Base-by-base conservation (phyloP, 2,329 filamentous ascomycete genomes). In the Botrytis porri region DNA sequence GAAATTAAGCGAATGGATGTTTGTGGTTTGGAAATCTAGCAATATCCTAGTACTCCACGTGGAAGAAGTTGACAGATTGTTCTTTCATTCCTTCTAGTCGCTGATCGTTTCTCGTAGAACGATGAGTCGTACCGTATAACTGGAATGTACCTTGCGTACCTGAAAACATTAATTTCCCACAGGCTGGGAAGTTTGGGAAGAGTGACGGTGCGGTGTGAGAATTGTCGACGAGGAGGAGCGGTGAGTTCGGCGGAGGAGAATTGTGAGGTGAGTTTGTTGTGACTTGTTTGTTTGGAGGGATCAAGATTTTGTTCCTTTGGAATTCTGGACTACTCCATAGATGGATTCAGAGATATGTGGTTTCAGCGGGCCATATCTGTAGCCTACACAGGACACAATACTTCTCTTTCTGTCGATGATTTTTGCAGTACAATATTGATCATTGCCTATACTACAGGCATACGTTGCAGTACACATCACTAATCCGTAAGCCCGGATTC, bases 21-120 rank as follows among this genome's bases (percentile, higher is more conserved):
- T 54, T 37, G n/a, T 20, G 25, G 22, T 66, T 39, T 66, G 4
- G 45, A n/a, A 16, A 39, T 37, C 64, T 51, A 66, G 64, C 64
- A 66, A 25, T 29, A 66, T 51, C 43, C 64, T 39, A 35, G 64
- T 29, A 16, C 12, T 66, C 32, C 64, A 51, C 43, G 64, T 51
- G 43, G 64, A 51, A 39, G 64, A 51, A 51, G 43, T 66, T 66
- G 64, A 66, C 64, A 66, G 64, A 66, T 66, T 51, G 64, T 66
- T 66, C 64, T 51, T 66, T 66, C 43, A 37, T 18, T 66, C 25
- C 41, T 66, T 66, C 64, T 66, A 66, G 64, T 51, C 29, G 64
- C 29, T 37, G 69, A 70, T 70, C 69, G 37, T 37, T 61, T 61
- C 59, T 37, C 35, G 59, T 57, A 29, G 51, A 32, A 57, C 18